These are phyloP conservation scores for Daldinia caldariorum DNA, from an alignment of 495 filamentous ascomycete genomes.

Conservation along the genomic window DNA sequence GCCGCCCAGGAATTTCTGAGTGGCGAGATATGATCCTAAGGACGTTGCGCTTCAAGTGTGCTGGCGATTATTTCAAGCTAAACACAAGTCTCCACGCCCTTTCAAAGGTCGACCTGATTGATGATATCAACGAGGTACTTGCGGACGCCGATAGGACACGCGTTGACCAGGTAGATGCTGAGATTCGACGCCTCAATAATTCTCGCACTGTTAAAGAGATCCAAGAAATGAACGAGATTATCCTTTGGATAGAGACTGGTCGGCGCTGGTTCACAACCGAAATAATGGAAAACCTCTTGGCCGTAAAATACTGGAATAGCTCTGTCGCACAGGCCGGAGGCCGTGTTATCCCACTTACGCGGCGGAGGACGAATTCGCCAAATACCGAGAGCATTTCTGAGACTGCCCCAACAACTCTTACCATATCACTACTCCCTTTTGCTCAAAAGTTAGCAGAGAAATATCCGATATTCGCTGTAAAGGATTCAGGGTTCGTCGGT, in stretches of 20 bases:
- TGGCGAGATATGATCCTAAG: conserved; percentile 48
- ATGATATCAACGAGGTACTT: conserved; percentile 52
- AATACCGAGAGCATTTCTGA: conserved; percentile 16
- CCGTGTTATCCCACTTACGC: conserved; percentile 18
- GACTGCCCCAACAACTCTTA: conserved; percentile 14
- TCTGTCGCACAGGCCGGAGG: neutral
- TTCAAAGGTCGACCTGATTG: conserved; percentile 50
- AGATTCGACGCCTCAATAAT: conserved; percentile 52
- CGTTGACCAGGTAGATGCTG: conserved; percentile 49
- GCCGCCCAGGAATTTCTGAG: conserved; percentile 44
- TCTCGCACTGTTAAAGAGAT: conserved; percentile 51
- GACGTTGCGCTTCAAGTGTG: conserved; percentile 47
- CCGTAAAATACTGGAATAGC: conserved; percentile 38
- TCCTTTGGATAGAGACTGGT: conserved; percentile 51
- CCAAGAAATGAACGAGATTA: conserved; percentile 55
- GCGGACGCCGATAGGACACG: conserved; percentile 51
- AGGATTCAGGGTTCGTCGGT: conserved; percentile 39
- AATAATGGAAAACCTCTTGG: conserved; percentile 41
- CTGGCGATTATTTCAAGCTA: conserved; percentile 52
- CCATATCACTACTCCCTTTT: conserved; percentile 50
- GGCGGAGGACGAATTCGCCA: conserved; percentile 27
- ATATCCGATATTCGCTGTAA: conserved; percentile 51
- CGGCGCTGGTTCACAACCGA: conserved; percentile 43
- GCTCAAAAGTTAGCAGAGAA: conserved; percentile 51
- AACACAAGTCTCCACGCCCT: conserved; percentile 52